phyloP scores from a whole-genome alignment of 495 filamentous ascomycete genomes.

The Daldinia childiae region DNA sequence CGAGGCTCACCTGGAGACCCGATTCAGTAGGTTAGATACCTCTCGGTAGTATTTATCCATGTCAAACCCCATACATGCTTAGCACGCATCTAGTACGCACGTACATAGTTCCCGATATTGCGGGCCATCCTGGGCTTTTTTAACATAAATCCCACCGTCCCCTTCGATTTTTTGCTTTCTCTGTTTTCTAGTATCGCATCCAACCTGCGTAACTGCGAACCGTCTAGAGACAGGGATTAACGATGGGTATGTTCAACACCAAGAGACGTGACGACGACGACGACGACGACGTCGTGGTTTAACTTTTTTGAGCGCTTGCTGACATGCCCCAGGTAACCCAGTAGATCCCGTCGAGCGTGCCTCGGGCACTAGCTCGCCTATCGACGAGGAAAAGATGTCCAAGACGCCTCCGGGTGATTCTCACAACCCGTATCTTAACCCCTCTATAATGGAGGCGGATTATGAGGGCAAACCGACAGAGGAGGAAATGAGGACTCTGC shows the following conservation, averaged over 20 bases:
- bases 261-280: neutral
- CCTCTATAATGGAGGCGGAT: slow-evolving; percentile 49
- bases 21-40: slow-evolving; percentile 21
- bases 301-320: slow-evolving; percentile 4
- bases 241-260: slow-evolving; percentile 35
- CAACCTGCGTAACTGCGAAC: slow-evolving; percentile 10
- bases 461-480: slow-evolving; percentile 65
- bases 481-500: slow-evolving; percentile 63
- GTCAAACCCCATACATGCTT: slow-evolving; percentile 12
- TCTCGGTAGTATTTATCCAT: slow-evolving; percentile 30
- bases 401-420: slow-evolving; percentile 40
- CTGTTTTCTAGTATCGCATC: slow-evolving; percentile 23
- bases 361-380: slow-evolving; percentile 21
- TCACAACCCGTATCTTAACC: slow-evolving; percentile 44
- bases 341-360: slow-evolving; percentile 26
- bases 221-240: slow-evolving; percentile 17
- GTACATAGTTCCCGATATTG: slow-evolving; percentile 5
- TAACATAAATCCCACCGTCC: slow-evolving; percentile 39
- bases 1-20: slow-evolving; percentile 28
- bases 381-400: slow-evolving; percentile 42
- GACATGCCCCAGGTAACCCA: slow-evolving; percentile 18
- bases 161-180: slow-evolving; percentile 23
- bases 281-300: neutral
- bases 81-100: neutral
- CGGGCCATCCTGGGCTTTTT: slow-evolving; percentile 19